Evolutionary conservation across 805 yeast species (phyloP), one percentile per base, ranked within the genome.

Genomic region (Candida sakaeoensis): DNA sequence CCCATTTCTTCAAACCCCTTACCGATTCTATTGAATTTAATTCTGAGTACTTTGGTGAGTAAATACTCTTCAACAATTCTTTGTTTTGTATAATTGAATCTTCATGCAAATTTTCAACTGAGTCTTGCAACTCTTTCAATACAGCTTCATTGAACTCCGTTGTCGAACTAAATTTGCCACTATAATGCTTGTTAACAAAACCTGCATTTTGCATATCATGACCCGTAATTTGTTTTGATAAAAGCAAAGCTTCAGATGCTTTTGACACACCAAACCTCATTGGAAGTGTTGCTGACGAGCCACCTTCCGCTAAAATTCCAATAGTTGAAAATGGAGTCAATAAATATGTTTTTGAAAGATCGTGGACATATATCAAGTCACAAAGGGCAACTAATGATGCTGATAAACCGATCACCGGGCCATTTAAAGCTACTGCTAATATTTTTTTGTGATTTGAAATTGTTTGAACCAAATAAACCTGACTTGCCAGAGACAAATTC

Each of bases 271-370:
- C 95, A 41, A 88, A 63, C 52, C 93, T 74, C 50, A 69, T 57
- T 14, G 84, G 79, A 39, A 87, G 68, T 4, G 90, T 76, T 7
- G 79, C 73, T 12, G 86, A 76, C 1, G 86, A 64, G 3, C 80
- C 85, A 40, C 95, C 95, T 60, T 88, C 96, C 44, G 83, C 77
- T 2, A 85, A 87, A 49, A 88, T 72, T 1, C 95, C 95, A 49
- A 88, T 70, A 53, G 82, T 83, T 32, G 89, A 78, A 60, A 88
- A 88, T 5, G 96, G 96, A n/a, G 80, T 72, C 52, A 81, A 73
- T 46, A 87, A 53, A 53, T 61, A 79, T 42, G 79, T 74, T 36
- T 77, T 72, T 30, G 72, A 65, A 32, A 71, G 75, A 50, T 80
- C 77, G 47, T 71, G 75, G 12, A 82, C 81, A 54, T 85, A 86